phyloP scores from a whole-genome alignment of 1,284 basidiomycete genomes.

The Cutaneotrichosporon curvatum region DNA sequence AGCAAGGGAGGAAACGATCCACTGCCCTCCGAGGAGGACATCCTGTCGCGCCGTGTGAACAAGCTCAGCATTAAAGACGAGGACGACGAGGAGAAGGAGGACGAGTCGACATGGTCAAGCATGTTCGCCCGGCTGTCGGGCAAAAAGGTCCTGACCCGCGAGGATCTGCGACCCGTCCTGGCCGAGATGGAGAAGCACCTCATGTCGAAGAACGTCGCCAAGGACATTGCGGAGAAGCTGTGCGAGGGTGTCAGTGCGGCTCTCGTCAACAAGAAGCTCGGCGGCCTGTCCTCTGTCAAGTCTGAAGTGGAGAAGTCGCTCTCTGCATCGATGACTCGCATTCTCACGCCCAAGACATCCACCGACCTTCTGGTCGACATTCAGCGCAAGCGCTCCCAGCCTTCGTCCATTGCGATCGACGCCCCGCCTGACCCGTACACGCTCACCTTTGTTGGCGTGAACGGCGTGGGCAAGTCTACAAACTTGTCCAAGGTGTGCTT shows the following conservation, averaged over 20 bases:
- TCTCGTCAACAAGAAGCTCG: conserved; percentile 82
- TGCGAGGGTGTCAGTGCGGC: conserved; percentile 86
- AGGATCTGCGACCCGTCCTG: conserved; percentile 80
- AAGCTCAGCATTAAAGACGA: conserved; percentile 49
- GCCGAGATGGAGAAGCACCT: conserved; percentile 94
- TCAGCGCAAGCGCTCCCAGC: conserved; percentile 51
- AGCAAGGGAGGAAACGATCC: conserved; percentile 47
- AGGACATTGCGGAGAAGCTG: conserved; percentile 87
- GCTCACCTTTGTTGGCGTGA: conserved; percentile 98
- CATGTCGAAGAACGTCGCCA: conserved; percentile 98
- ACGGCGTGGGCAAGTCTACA: conserved; percentile 98
- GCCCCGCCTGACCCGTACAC: conserved; percentile 69
- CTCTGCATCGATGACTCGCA: conserved; percentile 79
- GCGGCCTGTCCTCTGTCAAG: conserved; percentile 77
- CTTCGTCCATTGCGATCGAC: conserved; percentile 56
- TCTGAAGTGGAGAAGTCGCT: conserved; percentile 77
- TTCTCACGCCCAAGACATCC: conserved; percentile 91
- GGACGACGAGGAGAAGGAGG: conserved; percentile 14
- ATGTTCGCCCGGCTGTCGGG: conserved; percentile 77
- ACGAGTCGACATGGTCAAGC: conserved; percentile 44
- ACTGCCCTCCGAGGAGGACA: conserved; percentile 42
- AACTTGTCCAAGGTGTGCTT: conserved; percentile 98
- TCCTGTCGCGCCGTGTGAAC: conserved; percentile 28
- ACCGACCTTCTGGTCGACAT: conserved; percentile 81
- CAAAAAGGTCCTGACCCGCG: conserved; percentile 68